These are phyloP conservation scores for Entamoeba histolytica DNA, from an alignment of 208 protist genomes.

Conservation along the genomic window DNA sequence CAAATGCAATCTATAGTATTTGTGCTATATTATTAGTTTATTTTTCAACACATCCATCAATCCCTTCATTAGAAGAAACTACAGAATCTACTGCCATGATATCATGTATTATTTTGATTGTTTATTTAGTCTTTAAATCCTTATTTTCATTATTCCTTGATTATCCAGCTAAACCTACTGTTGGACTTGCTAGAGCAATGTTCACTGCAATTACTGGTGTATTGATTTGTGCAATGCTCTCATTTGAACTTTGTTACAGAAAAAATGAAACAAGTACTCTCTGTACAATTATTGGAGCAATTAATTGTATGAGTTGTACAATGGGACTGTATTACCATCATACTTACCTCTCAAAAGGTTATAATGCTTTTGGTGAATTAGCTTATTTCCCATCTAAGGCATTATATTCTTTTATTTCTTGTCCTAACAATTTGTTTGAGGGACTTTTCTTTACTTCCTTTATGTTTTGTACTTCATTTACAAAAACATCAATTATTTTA, in stretches of 20 bases:
- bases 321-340: background rate
- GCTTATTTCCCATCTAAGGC: background rate
- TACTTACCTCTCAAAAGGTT: background rate
- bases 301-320: background rate
- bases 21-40: background rate
- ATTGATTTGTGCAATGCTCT: background rate
- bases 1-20: background rate
- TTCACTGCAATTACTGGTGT: background rate
- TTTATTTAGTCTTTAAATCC: background rate
- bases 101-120: background rate
- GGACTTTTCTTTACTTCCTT: background rate
- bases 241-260: background rate
- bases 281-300: background rate
- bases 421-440: background rate
- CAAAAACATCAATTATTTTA: background rate
- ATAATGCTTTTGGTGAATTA: background rate
- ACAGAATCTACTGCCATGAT: background rate
- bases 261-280: background rate
- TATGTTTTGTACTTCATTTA: background rate
- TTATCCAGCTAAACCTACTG: background rate
- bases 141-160: background rate
- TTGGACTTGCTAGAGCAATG: background rate
- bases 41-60: background rate
- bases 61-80: background rate
- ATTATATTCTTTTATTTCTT: background rate